These are phyloP conservation scores for Entonaema liquescens DNA, from an alignment of 495 filamentous ascomycete species.

Conservation along the genomic window DNA sequence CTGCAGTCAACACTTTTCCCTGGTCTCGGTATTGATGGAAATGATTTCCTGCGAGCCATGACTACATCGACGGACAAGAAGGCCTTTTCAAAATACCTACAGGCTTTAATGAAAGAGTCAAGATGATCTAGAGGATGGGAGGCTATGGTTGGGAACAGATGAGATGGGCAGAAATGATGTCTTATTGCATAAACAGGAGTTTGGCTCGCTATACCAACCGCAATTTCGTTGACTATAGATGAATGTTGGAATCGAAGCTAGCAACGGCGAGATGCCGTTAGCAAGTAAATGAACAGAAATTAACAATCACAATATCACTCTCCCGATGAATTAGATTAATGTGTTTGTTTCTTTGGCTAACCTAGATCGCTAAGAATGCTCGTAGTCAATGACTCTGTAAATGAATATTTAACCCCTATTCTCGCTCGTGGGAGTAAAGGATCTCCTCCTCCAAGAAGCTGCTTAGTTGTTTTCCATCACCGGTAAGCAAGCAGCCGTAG, in stretches of 20 bases:
- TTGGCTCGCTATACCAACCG: slow-evolving; percentile 40
- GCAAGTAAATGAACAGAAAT: slow-evolving; percentile 16
- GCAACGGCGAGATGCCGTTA: slow-evolving; percentile 25
- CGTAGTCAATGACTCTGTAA: not conserved
- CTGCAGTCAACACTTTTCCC: slow-evolving; percentile 60
- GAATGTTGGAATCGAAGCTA: slow-evolving; percentile 29
- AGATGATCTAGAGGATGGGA: slow-evolving; percentile 34
- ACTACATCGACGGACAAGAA: slow-evolving; percentile 60
- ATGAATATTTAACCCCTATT: not conserved
- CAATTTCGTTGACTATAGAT: slow-evolving; percentile 36
- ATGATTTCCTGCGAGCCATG: slow-evolving; percentile 59
- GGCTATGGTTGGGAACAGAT: not conserved
- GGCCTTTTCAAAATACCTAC: slow-evolving; percentile 58
- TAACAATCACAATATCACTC: not conserved
- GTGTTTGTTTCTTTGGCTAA: not conserved
- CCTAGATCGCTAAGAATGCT: not conserved
- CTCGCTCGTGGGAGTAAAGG: not conserved
- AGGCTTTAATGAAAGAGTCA: slow-evolving; percentile 51
- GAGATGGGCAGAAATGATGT: slow-evolving; percentile 15
- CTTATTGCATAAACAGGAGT: slow-evolving; percentile 39
- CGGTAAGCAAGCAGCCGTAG: no score
- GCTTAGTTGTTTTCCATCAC: no score
- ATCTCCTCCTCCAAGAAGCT: not conserved
- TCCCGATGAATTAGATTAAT: not conserved
- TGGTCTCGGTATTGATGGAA: slow-evolving; percentile 55